Evolutionary conservation across 805 yeast species (phyloP).

Genomic region (Ogataea wickerhamii): DNA sequence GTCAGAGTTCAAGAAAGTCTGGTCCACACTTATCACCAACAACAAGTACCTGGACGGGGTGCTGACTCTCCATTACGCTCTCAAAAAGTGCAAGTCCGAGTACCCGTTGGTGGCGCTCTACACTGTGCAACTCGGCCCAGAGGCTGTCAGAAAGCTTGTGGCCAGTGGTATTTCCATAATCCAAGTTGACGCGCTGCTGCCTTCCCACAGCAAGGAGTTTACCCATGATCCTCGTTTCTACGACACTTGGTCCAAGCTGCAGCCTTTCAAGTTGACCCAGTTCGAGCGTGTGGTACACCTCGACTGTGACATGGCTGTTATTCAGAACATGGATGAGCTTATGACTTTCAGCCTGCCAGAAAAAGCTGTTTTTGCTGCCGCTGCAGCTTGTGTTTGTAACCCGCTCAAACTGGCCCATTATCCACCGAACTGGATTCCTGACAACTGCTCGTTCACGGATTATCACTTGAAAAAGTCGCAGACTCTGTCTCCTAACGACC

Average conservation of each 20-base stretch:
- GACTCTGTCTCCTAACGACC: constrained; percentile 11
- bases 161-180: constrained; percentile 39
- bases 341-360: constrained; percentile 42
- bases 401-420: constrained; percentile 51
- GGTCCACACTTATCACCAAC: constrained; percentile 58
- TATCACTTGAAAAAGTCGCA: constrained; percentile 24
- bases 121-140: constrained; percentile 41
- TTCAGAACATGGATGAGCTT: constrained; percentile 56
- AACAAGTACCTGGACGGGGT: constrained; percentile 49
- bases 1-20: constrained; percentile 31
- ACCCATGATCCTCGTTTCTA: constrained; percentile 49
- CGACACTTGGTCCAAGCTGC: constrained; percentile 62
- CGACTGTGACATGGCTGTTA: constrained; percentile 58
- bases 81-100: constrained; percentile 39
- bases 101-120: constrained; percentile 53
- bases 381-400: constrained; percentile 62
- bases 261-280: constrained; percentile 48
- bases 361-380: constrained; percentile 47
- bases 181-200: constrained; percentile 41
- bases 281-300: constrained; percentile 53
- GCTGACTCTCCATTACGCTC: constrained; percentile 46
- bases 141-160: constrained; percentile 40
- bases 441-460: constrained; percentile 49
- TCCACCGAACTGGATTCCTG: constrained; percentile 49
- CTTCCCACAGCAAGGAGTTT: constrained; percentile 42